These are phyloP conservation scores for Colletotrichum simmondsii DNA, from an alignment of 2,329 filamentous ascomycete genomes.

Conservation along the genomic window DNA sequence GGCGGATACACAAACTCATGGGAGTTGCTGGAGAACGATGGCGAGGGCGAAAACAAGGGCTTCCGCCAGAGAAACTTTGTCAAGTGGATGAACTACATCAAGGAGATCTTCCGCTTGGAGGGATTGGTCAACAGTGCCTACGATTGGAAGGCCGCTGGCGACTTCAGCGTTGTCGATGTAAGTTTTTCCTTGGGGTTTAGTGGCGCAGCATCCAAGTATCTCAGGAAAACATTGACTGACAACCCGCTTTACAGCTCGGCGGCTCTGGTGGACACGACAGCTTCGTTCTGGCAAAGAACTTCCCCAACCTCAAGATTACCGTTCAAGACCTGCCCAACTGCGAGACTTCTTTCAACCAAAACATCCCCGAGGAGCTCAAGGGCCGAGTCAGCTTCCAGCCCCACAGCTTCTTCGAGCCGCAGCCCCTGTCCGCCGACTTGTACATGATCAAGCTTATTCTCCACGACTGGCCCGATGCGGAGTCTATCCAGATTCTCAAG, in stretches of 20 bases:
- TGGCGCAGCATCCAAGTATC: neutral
- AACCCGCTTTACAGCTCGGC: conserved; percentile 45
- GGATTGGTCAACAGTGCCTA: conserved; percentile 44
- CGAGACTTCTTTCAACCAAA: conserved; percentile 46
- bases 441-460: conserved; percentile 66
- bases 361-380: conserved; percentile 45
- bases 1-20: conserved; percentile 47
- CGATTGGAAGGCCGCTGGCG: conserved; percentile 49
- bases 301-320: conserved; percentile 52
- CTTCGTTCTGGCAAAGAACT: conserved; percentile 52
- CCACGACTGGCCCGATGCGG: conserved; percentile 65
- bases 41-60: conserved; percentile 49
- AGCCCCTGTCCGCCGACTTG: conserved; percentile 54
- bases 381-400: conserved; percentile 47
- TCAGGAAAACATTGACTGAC: conserved; percentile 3
- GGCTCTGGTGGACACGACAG: conserved; percentile 55
- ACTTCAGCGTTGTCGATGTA: conserved; percentile 52
- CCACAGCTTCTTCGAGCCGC: conserved; percentile 53
- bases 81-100: conserved; percentile 52
- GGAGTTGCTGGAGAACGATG: conserved; percentile 53
- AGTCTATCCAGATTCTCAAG: conserved; percentile 51
- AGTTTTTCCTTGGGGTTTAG: conserved; percentile 35
- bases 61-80: conserved; percentile 52
- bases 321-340: conserved; percentile 58
- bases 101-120: conserved; percentile 51